Evolutionary conservation across 768 basidiomycete genomes (phyloP), one percentile per base, ranked within the genome.

Genomic region (Serpula lacrymans): DNA sequence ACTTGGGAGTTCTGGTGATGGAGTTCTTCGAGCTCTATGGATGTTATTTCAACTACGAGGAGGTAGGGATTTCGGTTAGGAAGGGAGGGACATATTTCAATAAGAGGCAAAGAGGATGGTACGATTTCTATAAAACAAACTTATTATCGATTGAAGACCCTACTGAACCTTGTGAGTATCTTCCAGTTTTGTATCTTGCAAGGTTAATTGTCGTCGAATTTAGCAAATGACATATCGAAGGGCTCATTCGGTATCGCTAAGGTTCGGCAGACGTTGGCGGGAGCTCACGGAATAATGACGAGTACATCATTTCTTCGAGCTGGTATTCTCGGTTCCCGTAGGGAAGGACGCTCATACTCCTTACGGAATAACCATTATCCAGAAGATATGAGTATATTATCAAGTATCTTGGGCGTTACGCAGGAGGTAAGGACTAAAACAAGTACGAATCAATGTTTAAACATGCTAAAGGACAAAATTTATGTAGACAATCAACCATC

Each of bases 1-100:
- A 98, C 55, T 71, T 98, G 8, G 96, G 96, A 2, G 88, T 94
- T n/a, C 67, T 99, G 40, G 75, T 96, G 32, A 78, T 97, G 72
- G 96, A 99, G 63, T 97, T 98, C 59, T 96, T 98, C 55, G 94
- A 98, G 69, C 71, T 95, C 10, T 98, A 98, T 59, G 95, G 94
- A 12, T 70, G 74, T 35, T 81, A 82, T 59, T 98, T 97, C 75
- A 93, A 94, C 60, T 96, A 91, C 51, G 78, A 84, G 39, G 82
- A 88, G 54, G 80, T 84, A 13, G 95, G 95, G 7, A 89, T 99
- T 48, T 92, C 90, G 10, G 60, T 98, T 16, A 75, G 85, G 28
- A 77, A 88, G 25, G 90, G 93, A 3, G 96, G 96, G 13, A 82
- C 77, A 23, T 98, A 98, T 65, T 98, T 83, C 55, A 77, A 69